These are phyloP conservation scores for Westerdykella ornata DNA, from an alignment of 2,329 filamentous ascomycete genomes.

Conservation along the genomic window DNA sequence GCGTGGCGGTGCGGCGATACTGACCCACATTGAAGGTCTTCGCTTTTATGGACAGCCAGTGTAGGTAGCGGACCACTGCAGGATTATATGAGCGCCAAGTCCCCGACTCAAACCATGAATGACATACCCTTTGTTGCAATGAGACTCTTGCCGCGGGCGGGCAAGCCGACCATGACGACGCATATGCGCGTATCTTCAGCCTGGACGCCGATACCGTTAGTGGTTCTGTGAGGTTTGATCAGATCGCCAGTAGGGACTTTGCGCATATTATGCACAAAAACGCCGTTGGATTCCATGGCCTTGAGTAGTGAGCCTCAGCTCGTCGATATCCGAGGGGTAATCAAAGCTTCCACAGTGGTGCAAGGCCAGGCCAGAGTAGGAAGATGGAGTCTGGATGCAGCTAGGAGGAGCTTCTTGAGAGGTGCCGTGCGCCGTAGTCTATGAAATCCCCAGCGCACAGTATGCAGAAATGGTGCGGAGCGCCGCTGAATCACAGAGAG, in stretches of 20 bases:
- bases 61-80: slow-evolving; percentile 65
- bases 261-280: slow-evolving; percentile 36
- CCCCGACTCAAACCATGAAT: too few relatives aligned
- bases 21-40: slow-evolving; percentile 96
- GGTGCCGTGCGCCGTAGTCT: too few relatives aligned
- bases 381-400: slow-evolving; percentile 1
- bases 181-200: slow-evolving; percentile 95
- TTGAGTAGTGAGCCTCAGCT: slow-evolving; percentile 23
- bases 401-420: background rate
- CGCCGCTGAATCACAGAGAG: too few relatives aligned
- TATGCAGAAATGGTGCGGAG: too few relatives aligned
- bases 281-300: slow-evolving; percentile 30
- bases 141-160: slow-evolving; percentile 91
- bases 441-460: too few relatives aligned
- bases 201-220: slow-evolving; percentile 67
- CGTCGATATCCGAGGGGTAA: slow-evolving; percentile 10
- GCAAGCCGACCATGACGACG: slow-evolving; percentile 97
- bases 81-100: background rate
- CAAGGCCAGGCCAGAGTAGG: background rate
- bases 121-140: slow-evolving; percentile 88
- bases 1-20: slow-evolving; percentile 83
- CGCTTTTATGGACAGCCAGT: slow-evolving; percentile 91
- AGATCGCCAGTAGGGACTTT: slow-evolving; percentile 40
- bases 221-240: slow-evolving; percentile 40
- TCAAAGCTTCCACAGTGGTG: slow-evolving; percentile 10